phyloP scores from a whole-genome alignment of 441 rosid genomes.

The Brassica hybrid region DNA sequence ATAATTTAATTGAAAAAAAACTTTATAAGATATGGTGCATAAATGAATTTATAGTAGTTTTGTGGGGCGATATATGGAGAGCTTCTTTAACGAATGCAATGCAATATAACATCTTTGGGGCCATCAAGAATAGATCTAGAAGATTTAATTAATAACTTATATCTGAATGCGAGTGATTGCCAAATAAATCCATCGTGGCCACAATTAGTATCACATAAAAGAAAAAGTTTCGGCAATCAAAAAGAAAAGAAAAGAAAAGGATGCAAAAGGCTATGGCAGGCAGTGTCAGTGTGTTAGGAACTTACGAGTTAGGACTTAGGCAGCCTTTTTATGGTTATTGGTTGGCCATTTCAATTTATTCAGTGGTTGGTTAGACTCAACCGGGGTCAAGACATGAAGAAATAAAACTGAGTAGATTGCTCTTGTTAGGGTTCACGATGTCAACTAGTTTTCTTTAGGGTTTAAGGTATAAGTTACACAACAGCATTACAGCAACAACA shows the following conservation, averaged over 20 bases:
- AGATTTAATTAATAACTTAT: neutral
- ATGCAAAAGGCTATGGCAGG: slow-evolving; percentile 2
- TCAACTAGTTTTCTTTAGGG: neutral
- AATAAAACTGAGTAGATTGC: neutral
- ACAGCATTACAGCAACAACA: neutral
- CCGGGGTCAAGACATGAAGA: neutral
- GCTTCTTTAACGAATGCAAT: slow-evolving; percentile 1
- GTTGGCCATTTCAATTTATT: slow-evolving; percentile 19
- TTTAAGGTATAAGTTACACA: slow-evolving; percentile 6
- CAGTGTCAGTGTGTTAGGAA: neutral
- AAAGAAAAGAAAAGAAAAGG: neutral
- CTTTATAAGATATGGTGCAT: neutral
- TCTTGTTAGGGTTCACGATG: neutral
- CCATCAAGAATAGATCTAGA: slow-evolving; percentile 8
- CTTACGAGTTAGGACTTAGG: slow-evolving; percentile 12
- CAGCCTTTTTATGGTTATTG: slow-evolving; percentile 16
- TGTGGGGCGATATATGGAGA: neutral
- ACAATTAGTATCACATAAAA: neutral
- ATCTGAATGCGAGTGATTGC: neutral
- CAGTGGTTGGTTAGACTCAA: slow-evolving; percentile 9
- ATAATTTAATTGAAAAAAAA: neutral
- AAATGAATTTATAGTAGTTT: neutral
- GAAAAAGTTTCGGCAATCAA: neutral
- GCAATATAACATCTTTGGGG: neutral
- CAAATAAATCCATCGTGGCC: neutral